Evolutionary conservation across 768 basidiomycete species (phyloP).

Genomic region (Russula earlei): DNA sequence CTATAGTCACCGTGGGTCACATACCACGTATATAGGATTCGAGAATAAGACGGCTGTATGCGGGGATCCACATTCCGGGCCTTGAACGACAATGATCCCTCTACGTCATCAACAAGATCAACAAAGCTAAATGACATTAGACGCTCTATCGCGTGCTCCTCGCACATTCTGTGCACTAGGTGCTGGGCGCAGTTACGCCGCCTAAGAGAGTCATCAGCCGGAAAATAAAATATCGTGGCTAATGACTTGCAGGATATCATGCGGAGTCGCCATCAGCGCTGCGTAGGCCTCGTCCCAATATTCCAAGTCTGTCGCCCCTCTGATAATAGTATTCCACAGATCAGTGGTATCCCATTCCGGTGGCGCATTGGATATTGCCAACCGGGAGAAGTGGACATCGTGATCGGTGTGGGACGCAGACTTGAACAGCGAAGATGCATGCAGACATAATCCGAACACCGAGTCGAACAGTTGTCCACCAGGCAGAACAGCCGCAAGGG

Average conservation of each 20-base stretch:
- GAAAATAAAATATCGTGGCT: not conserved
- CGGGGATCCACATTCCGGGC: slow-evolving; percentile 90
- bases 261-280: slow-evolving; percentile 62
- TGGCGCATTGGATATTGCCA: slow-evolving; percentile 67
- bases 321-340: slow-evolving; percentile 75
- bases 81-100: slow-evolving; percentile 83
- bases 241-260: slow-evolving; percentile 62
- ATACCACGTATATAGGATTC: slow-evolving; percentile 93
- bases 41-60: slow-evolving; percentile 73
- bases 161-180: slow-evolving; percentile 88
- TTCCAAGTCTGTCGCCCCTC: slow-evolving; percentile 62
- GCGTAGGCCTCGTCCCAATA: slow-evolving; percentile 85
- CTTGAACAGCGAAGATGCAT: slow-evolving; percentile 69
- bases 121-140: slow-evolving; percentile 79
- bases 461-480: slow-evolving; percentile 45
- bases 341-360: slow-evolving; percentile 44
- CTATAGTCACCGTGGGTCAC: slow-evolving; percentile 81
- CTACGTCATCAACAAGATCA: slow-evolving; percentile 78
- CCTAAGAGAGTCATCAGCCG: slow-evolving; percentile 32
- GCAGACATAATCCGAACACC: slow-evolving; percentile 66
- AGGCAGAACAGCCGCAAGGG: slow-evolving; percentile 54
- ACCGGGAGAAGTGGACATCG: slow-evolving; percentile 65
- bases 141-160: slow-evolving; percentile 68
- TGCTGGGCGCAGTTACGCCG: slow-evolving; percentile 75
- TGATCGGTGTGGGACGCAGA: slow-evolving; percentile 42